Evolutionary conservation across 257 asterid species (phyloP), one percentile per base, ranked within the genome.

Genomic region (Petrea volubilis): DNA sequence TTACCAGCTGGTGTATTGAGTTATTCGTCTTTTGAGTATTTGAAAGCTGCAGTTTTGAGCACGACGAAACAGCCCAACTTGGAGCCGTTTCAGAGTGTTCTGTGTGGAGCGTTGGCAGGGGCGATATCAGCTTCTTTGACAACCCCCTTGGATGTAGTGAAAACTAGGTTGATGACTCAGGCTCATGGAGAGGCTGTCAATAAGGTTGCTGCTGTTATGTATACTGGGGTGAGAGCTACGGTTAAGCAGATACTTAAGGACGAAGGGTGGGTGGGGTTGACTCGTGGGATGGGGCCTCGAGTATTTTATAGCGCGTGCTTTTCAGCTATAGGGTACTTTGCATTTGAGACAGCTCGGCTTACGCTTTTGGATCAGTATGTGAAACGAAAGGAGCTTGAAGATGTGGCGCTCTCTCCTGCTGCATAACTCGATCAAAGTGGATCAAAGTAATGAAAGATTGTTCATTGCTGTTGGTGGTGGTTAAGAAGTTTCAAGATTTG

Each of bases 151-250:
- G 99, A 94, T 81, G 99, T 94, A 71, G 95, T 94, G 62, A 94
- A 94, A 81, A 94, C 99, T 15, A 85, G 98, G 81, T 72, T 94
- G 88, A 94, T 94, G 99, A 94, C 98, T 43, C 99, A 89, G 78
- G 86, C 67, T 64, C 97, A 81, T 27, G 83, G 82, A 38, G 98
- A 90, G 79, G 88, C 78, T 25, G 80, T 77, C 74, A 87, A 86
- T 55, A 89, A 79, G 89, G 87, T 76, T 40, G 71, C 91, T 59
- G 87, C 93, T 28, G 96, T 70, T 1, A 78, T 83, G 91, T 82
- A 87, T 64, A 60, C 65, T 47, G 98, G 97, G 23, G 82, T 92
- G 27, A 58, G 80, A 0, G 70, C 84, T 38, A 94, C 87, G 21
- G 83, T 92, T 24, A 90, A 78, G 73, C 98, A 84, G 88, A 94